Base-by-base conservation (phyloP, 768 basidiomycete species). In the Mycena amicta region DNA sequence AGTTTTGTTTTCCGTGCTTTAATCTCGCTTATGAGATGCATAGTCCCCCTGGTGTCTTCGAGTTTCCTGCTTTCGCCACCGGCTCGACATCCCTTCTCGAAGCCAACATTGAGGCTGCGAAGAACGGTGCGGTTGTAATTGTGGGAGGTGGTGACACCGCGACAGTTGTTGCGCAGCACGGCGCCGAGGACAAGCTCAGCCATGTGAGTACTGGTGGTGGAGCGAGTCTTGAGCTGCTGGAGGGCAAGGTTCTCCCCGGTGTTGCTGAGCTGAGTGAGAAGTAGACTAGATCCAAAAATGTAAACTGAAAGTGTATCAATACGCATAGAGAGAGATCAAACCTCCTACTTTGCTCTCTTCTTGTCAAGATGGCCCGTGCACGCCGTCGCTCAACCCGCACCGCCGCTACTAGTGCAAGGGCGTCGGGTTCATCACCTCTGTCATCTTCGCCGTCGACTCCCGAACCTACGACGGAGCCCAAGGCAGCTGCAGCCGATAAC, bases 131-230 rank as follows among this genome's bases (percentile, higher is more conserved):
- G 11, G 91, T 88, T 5, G 96, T 99, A 62, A 98, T 99, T 67
- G 89, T 98, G 56, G 96, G 96, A 54, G 95, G 94, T 65, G 93
- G 93, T 61, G 94, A 95, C 72, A 96, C 93, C 40, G 96, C 96
- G n/a, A 98, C 96, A 4, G 83, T 98, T 31, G 95, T 88, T 54
- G 95, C 92, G n/a, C 86, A 95, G 64, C 83, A 89, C 70, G 79
- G 78, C 12, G 86, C 86, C 18, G 96, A 99, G 74, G 87, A 89
- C 66, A 87, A 93, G 72, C 80, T 99, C 62, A 95, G 91, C 74
- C 96, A 99, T 75, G 93, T 99, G 67, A 93, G 91, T 72, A 99
- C 96, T 33, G 96, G 96, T 61, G 96, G 92, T 46, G 93, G 93
- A 52, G 93, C 93, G 28, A 91, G 89, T 70, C 84, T 99, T 58